Evolutionary conservation across 805 yeast species (phyloP), one percentile per base, ranked within the genome.

Genomic region (Lachancea fermentati): DNA sequence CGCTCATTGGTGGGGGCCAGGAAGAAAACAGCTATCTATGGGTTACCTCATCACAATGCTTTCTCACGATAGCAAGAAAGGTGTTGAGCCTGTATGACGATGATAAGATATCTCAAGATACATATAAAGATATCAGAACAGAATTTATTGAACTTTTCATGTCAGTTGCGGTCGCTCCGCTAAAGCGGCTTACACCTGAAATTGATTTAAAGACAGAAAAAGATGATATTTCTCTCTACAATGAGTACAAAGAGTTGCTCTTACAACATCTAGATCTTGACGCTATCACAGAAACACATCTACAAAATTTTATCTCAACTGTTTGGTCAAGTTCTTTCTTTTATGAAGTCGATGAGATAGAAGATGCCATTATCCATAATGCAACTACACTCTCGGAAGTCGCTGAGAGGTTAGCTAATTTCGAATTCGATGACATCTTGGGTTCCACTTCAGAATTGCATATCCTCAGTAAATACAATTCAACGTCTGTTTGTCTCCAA

Each of bases 271-370:
- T 76, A 12, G 47, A 55, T 1, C 58, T 66, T 12, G 29, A 43
- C 0, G 49, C 59, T 2, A 43, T 67, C 8, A 46, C 54, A 2
- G 54, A 57, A 4, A 49, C 50, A 1, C 55, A 68, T 15, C 50
- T 80, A 9, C 66, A 68, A 8, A 63, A 62, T 8, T 69, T 78
- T 33, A 55, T 81, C 2, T 56, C 67, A 4, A 58, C 71, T 1
- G 50, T 87, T 2, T 81, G 85, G 75, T 55, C 63, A 1, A 66
- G 75, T 16, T 81, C 91, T 1, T 83, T 70, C 47, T 60, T 75
- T 19, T 83, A 75, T 65, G 75, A 70, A 42, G 67, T 67, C 26
- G 84, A 71, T 58, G 83, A 73, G 35, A 58, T 72, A 13, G 94
- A 75, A 50, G 63, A 47, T 19, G 62, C 49, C 35, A 52, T 67